Base-by-base conservation (phyloP, 1,284 basidiomycete species). In the Mrakiaceae sp. region DNA sequence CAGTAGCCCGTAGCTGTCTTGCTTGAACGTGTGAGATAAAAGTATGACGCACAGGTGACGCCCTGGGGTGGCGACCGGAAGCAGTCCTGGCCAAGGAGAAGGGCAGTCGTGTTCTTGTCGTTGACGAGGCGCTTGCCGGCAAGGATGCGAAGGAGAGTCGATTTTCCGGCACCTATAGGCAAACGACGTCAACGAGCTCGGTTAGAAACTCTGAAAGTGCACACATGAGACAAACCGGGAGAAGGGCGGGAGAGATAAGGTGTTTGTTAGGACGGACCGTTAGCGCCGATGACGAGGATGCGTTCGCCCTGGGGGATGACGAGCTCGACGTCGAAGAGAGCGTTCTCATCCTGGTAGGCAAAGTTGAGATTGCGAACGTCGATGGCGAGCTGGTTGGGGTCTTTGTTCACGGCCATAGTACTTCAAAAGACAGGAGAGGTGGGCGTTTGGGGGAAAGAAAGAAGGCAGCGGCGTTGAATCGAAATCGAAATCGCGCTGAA, bases 121-220 rank as follows among this genome's bases (percentile, higher is more conserved):
- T 77, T 81, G 52, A 90, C 83, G 69, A 97, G 82, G 16, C 87
- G 81, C 76, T 97, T 98, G 5, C 95, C 95, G 0, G 96, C 95
- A 5, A 98, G 81, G 66, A 98, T 87, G 70, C 96, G 88, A 14
- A 99, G 81, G 14, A 99, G 79, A 1, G 95, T 98, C 42, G 92
- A 95, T 76, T 99, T 98, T 39, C 95, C 95, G 58, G 91, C 90
- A 87, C 48, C 5, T 40, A 9, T 0, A 53, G 51, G n/a, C 3
- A 6, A 4, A 16, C 16, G 4, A 55, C 39, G 39, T 16, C 7
- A 52, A 16, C 51, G 51, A 11, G n/a, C 12, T 27, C 27, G 27
- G 27, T 27, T 27, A 12, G 39, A 39, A 16, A 14, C n/a, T 4
- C n/a, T 42, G 53, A 27, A 43, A 42, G 14, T 9, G 43, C 11